A percentile compares a stretch with the other conserved stretches of the same genome.
phyloP scores from a whole-genome alignment of 345 rosid species.

The Moringa oleifera region DNA sequence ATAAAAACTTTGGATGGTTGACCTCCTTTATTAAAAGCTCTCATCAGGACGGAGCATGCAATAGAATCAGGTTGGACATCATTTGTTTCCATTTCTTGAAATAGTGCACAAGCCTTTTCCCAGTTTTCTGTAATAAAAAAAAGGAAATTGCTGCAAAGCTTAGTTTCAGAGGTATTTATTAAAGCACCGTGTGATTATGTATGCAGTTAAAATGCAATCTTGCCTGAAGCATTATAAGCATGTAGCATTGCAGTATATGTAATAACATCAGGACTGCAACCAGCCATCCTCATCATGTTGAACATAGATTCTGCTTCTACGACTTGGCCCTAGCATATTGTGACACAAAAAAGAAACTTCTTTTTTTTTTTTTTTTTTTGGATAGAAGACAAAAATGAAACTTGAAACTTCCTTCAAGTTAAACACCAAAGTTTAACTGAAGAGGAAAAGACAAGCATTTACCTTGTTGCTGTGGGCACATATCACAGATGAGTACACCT shows the following conservation, averaged over 20 bases:
- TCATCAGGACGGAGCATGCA: constrained; percentile 82
- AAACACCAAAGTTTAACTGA: background rate
- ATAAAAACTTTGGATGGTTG: constrained; percentile 63
- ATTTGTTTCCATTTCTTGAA: constrained; percentile 70
- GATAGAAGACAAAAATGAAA: no score
- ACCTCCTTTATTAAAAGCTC: constrained; percentile 77
- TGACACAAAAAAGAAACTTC: background rate
- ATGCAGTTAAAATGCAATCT: constrained; percentile 9
- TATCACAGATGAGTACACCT: constrained; percentile 72
- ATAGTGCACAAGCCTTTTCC: constrained; percentile 60
- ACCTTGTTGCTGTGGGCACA: constrained; percentile 78
- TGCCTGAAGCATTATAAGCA: constrained; percentile 67
- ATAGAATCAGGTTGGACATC: constrained; percentile 59
- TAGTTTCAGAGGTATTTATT: constrained; percentile 14
- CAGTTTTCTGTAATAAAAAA: constrained; percentile 45
- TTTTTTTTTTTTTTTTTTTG: no score
- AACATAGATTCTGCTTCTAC: constrained; percentile 78
- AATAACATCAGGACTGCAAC: constrained; percentile 69
- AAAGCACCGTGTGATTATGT: background rate
- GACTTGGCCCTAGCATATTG: constrained; percentile 50
- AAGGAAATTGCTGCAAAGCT: constrained; percentile 17
- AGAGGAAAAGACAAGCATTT: constrained; percentile 26
- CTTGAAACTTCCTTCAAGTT: no score
- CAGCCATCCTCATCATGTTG: constrained; percentile 59
- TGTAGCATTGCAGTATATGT: constrained; percentile 79